Conservation (phyloP, 1,284 basidiomycete species). For the Boletus sp. region DNA sequence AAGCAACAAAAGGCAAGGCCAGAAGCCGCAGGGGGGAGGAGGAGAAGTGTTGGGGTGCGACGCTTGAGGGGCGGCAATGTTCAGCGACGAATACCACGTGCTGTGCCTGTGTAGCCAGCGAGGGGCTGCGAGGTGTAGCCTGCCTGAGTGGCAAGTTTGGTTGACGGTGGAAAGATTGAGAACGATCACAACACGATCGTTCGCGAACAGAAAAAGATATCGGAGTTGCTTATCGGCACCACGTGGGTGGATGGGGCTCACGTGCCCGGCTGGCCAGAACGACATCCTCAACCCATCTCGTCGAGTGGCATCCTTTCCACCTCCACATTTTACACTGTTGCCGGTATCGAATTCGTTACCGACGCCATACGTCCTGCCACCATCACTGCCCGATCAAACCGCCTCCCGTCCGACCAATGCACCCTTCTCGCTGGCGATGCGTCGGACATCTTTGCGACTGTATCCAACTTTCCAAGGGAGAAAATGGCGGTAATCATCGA, state of each 20-base stretch:
- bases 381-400: conserved; percentile 85
- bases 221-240: too few species aligned
- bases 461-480: conserved; percentile 71
- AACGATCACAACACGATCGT: conserved; percentile 80
- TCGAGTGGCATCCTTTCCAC: conserved; percentile 94
- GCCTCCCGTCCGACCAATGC: conserved; percentile 43
- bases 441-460: conserved; percentile 67
- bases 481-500: too few species aligned
- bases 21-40: conserved; percentile 51
- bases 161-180: too few species aligned
- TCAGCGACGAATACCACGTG: conserved; percentile 56
- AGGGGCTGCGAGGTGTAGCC: conserved; percentile 31
- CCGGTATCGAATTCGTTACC: conserved; percentile 86
- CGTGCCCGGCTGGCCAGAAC: too few species aligned
- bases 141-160: conserved; percentile 48
- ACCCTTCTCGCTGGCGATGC: conserved; percentile 74
- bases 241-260: too few species aligned
- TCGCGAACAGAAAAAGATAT: too few species aligned
- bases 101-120: conserved; percentile 44
- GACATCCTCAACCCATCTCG: conserved; percentile 73
- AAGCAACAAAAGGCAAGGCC: too few species aligned
- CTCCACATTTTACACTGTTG: conserved; percentile 80
- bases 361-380: conserved; percentile 82
- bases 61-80: conserved; percentile 73
- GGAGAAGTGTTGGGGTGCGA: conserved; percentile 74